Evolutionary conservation across 2,329 filamentous ascomycete genomes (phyloP).

Genomic region (Colletotrichum plurivorum): DNA sequence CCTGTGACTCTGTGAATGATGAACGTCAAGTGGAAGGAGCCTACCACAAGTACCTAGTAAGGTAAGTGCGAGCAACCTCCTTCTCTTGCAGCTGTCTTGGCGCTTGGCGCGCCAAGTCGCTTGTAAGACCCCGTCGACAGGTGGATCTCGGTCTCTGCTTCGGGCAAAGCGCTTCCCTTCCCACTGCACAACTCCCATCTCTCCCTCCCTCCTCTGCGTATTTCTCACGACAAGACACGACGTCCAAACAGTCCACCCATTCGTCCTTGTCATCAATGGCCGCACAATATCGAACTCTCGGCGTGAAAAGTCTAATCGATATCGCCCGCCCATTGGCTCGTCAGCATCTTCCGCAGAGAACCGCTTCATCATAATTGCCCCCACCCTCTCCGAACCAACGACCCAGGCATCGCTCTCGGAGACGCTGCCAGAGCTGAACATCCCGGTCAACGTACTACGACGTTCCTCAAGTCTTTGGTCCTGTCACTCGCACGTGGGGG

Average conservation of each 20-base stretch:
- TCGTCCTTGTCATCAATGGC: background rate
- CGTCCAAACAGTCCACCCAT: no score
- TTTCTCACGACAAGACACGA: slow-evolving; percentile 8
- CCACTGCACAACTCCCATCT: background rate
- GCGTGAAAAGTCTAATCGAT: background rate
- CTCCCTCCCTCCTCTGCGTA: background rate
- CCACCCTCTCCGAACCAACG: background rate
- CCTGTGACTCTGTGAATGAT: no score
- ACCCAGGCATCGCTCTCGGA: background rate
- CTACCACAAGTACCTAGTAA: no score
- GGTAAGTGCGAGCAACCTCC: no score
- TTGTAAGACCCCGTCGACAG: background rate
- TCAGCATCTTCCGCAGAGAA: background rate
- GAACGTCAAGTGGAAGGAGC: no score
- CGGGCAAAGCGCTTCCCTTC: background rate
- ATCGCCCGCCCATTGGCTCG: background rate
- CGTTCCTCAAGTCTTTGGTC: slow-evolving; percentile 2
- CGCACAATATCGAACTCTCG: background rate
- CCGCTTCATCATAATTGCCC: background rate
- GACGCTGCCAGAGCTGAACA: slow-evolving; percentile 13
- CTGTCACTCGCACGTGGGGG: slow-evolving; percentile 21
- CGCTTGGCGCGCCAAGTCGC: slow-evolving; percentile 36
- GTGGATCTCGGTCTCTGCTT: slow-evolving; percentile 28
- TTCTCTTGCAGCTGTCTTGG: slow-evolving; percentile 13
- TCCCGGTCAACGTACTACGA: background rate